Evolutionary conservation across 192 early-diverging fungal genomes (phyloP), one percentile per base, ranked within the genome.

Genomic region (Rhizophlyctis rosea): DNA sequence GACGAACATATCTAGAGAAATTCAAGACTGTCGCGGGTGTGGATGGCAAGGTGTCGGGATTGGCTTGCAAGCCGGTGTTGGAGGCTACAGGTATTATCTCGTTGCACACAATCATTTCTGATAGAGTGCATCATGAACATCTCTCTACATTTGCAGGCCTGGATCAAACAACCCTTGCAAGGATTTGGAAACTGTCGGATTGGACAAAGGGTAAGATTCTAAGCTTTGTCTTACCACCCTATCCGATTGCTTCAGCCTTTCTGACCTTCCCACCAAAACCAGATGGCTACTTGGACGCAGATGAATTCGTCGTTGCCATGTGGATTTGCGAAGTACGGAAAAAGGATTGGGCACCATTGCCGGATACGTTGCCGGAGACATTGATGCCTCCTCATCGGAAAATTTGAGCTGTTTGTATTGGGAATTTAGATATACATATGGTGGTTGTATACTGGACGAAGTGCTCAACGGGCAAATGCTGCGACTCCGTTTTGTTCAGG

Each of bases 301-400:
- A 92, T 56, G 88, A 94, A 75, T 94, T 93, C 69, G 78, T 86
- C 33, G 88, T 91, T 2, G 88, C 88, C 0, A 90, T 94, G 89
- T 48, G 56, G 35, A 34, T 73, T 3, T 62, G 61, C 53, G 67
- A 70, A 21, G 47, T 73, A 14, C 18, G 27, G 4, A 73, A 64
- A 28, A 73, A 65, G 48, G 68, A 57, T 21, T 73, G 72, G 72
- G 63, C 57, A 18, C 39, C 51, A 47, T 27, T 70, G 1, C 69
- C 69, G 11, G 69, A 70, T 18, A 23, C 34, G 3, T 50, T 71
- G 44, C 70, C 70, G 27, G 27, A 29, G 28, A 67, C 58, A 14
- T 30, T 71, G 24, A 67, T 69, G 4, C n/a, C n/a, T n/a, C 63
- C 64, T 32, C 29, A 58, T 34, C 53, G 69, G 9, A 70, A 60